These are phyloP conservation scores for Puccinia coronata DNA, from an alignment of 1,284 basidiomycete species.

Conservation along the genomic window DNA sequence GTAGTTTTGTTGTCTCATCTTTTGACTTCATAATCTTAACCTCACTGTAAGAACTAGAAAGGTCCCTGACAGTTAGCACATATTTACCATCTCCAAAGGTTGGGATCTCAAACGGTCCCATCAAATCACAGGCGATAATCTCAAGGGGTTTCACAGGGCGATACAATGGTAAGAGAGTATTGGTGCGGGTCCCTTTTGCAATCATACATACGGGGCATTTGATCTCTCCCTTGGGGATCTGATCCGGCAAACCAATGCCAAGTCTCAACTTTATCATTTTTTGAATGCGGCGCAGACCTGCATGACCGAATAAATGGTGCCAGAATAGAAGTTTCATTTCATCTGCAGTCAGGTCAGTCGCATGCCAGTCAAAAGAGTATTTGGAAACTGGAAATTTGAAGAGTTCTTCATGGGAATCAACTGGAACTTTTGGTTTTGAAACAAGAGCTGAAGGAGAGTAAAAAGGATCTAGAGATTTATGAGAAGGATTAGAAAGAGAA, in stretches of 20 bases:
- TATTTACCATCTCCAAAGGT: not conserved
- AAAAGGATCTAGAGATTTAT: not conserved
- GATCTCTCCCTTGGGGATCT: too few relatives aligned
- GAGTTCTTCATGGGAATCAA: not conserved
- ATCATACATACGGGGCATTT: not conserved
- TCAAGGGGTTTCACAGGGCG: not conserved
- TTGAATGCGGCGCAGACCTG: not conserved
- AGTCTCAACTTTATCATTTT: not conserved
- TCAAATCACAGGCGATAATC: too few relatives aligned
- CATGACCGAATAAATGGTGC: too few relatives aligned
- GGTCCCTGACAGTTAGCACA: not conserved
- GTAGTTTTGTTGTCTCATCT: not conserved
- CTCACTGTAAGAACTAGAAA: slow-evolving; percentile 18
- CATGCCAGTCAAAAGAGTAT: not conserved
- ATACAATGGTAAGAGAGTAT: not conserved
- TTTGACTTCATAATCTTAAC: not conserved
- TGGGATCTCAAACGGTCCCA: too few relatives aligned
- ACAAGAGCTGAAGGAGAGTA: not conserved
- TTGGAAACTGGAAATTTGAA: not conserved
- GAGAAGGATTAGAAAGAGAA: not conserved
- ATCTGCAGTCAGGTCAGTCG: not conserved
- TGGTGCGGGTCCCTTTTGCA: not conserved
- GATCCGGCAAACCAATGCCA: not conserved
- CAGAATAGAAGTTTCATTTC: not conserved
- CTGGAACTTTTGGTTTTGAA: not conserved